phyloP scores from a whole-genome alignment of 768 basidiomycete genomes.

The Kockovaella imperatae region DNA sequence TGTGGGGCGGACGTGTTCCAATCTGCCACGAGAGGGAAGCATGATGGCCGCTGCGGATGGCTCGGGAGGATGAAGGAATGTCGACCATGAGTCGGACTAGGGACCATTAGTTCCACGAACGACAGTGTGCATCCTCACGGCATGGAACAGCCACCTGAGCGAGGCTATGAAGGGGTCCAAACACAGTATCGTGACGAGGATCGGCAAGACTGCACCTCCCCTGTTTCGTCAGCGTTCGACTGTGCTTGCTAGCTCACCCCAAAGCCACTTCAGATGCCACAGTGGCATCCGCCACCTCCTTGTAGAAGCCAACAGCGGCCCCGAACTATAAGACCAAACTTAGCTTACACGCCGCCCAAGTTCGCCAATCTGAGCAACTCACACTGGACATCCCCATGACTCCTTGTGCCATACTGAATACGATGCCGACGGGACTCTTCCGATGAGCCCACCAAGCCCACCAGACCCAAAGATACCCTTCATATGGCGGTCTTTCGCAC shows the following conservation, averaged over 20 bases:
- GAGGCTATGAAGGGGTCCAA: conserved; percentile 15
- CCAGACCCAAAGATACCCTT: conserved; percentile 35
- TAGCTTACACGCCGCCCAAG: neutral
- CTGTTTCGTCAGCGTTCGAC: conserved; percentile 5
- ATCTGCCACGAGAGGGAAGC: conserved; percentile 16
- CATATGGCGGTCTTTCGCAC: conserved; percentile 42
- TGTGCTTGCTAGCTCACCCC: conserved; percentile 16
- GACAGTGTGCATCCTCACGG: conserved; percentile 1
- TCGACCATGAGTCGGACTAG: conserved; percentile 10
- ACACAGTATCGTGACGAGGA: conserved; percentile 9
- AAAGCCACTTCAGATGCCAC: conserved; percentile 5
- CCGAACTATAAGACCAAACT: conserved; percentile 9
- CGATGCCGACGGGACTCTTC: conserved; percentile 19
- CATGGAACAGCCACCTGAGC: conserved; percentile 10
- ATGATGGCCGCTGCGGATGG: conserved; percentile 29
- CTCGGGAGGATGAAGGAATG: conserved; percentile 23
- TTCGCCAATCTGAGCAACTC: too few species aligned
- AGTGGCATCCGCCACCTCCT: conserved; percentile 12
- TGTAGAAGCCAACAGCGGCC: conserved; percentile 13
- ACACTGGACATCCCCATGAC: conserved; percentile 16
- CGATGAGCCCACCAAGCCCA: conserved; percentile 35
- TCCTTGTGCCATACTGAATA: conserved; percentile 10
- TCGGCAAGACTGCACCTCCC: conserved; percentile 18
- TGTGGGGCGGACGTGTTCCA: conserved; percentile 7
- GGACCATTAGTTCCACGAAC: neutral